Conservation (phyloP, 1,284 basidiomycete species). For the Sanguinoderma infundibulare region DNA sequence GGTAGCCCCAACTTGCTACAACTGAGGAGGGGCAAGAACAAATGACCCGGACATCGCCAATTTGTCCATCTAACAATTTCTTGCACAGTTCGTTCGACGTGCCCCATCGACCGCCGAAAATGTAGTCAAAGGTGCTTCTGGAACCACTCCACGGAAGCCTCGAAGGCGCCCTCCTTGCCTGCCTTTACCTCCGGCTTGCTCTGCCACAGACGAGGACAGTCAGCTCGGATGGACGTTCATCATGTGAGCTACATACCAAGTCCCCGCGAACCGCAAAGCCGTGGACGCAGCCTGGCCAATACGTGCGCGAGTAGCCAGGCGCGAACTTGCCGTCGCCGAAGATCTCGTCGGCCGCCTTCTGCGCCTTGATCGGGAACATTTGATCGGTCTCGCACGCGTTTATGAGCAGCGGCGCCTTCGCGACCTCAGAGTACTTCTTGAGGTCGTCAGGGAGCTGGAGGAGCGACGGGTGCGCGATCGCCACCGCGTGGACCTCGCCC, state of each 20-base stretch:
- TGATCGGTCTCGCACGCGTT: conserved; percentile 45
- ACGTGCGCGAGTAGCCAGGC: conserved; percentile 45
- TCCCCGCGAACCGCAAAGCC: conserved; percentile 55
- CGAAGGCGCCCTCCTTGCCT: conserved; percentile 47
- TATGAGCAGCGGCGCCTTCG: conserved; percentile 46
- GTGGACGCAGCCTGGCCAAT: conserved; percentile 51
- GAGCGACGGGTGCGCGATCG: conserved; percentile 71
- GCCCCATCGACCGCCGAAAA: too few relatives aligned
- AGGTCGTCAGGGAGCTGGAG: conserved; percentile 61
- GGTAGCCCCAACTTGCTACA: too few relatives aligned
- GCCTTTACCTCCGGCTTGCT: conserved; percentile 41
- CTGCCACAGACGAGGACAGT: conserved; percentile 24
- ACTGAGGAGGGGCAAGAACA: too few relatives aligned
- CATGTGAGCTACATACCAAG: conserved; percentile 27
- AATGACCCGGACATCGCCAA: too few relatives aligned
- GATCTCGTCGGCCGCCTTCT: conserved; percentile 42
- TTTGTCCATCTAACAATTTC: too few relatives aligned
- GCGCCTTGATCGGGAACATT: conserved; percentile 37
- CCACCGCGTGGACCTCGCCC: conserved; percentile 52
- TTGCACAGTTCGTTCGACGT: too few relatives aligned
- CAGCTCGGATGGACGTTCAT: not conserved
- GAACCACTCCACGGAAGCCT: conserved; percentile 42
- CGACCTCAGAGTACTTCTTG: conserved; percentile 18
- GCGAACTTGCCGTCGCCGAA: conserved; percentile 44
- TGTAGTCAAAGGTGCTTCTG: conserved; percentile 29